A percentile compares a stretch with the other conserved stretches of the same genome.
Evolutionary conservation across 805 yeast genomes (phyloP).

Genomic region (Starmerella vaccinii): DNA sequence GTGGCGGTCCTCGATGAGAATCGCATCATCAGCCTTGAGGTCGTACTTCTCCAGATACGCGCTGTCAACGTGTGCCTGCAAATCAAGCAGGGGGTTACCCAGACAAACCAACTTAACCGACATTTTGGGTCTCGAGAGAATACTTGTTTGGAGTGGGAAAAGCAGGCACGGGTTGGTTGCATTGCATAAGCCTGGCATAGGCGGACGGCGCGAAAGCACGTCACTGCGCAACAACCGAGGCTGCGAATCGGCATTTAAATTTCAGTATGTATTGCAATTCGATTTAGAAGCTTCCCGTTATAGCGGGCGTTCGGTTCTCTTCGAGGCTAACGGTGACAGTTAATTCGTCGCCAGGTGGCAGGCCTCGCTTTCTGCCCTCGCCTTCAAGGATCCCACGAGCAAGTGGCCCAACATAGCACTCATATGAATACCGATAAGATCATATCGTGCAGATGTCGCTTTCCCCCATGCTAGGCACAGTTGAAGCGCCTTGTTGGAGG

Average conservation of each 20-base stretch:
- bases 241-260: background rate
- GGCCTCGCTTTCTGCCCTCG: too few relatives aligned
- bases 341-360: too few relatives aligned
- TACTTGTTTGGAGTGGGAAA: background rate
- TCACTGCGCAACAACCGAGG: background rate
- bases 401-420: background rate
- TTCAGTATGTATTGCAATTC: background rate
- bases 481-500: background rate
- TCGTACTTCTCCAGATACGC: slow-evolving; percentile 69
- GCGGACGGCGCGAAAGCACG: background rate
- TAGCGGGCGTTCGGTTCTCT: too few relatives aligned
- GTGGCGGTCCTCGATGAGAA: slow-evolving; percentile 74
- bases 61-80: slow-evolving; percentile 59
- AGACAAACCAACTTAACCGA: slow-evolving; percentile 65
- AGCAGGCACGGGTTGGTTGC: background rate
- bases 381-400: too few relatives aligned
- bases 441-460: background rate
- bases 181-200: slow-evolving; percentile 1
- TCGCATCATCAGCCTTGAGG: slow-evolving; percentile 87
- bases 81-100: slow-evolving; percentile 86
- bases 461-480: background rate
- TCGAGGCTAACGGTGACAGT: too few relatives aligned
- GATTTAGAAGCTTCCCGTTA: background rate
- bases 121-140: background rate
- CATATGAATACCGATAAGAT: too few relatives aligned